phyloP scores from a whole-genome alignment of 805 yeast species.

The Brettanomyces custersianus region DNA sequence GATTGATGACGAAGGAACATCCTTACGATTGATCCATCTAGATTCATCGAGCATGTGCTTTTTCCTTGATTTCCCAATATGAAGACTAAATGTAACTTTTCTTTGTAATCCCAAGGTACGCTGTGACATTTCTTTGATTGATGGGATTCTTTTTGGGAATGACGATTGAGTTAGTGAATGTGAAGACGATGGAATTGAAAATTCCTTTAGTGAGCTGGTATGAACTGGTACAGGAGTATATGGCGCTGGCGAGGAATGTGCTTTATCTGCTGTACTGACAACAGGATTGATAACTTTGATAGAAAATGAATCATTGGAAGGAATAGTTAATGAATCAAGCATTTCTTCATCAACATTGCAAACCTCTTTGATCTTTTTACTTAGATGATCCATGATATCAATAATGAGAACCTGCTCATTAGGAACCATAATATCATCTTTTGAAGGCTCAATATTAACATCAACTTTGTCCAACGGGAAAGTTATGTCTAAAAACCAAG shows the following conservation, averaged over 20 bases:
- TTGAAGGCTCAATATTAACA: conserved; percentile 37
- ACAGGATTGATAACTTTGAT: background rate
- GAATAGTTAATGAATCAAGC: background rate
- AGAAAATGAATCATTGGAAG: background rate
- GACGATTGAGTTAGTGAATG: background rate
- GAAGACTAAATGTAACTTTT: background rate
- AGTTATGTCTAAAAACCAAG: conserved; percentile 28
- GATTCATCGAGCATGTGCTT: conserved; percentile 2
- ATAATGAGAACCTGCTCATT: conserved; percentile 15
- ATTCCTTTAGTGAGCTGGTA: too few relatives aligned
- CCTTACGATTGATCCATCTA: conserved; percentile 7
- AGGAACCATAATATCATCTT: conserved; percentile 29
- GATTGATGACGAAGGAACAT: conserved; percentile 5
- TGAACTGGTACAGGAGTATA: too few relatives aligned
- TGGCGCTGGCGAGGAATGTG: too few relatives aligned
- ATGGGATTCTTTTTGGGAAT: background rate
- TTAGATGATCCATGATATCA: conserved; percentile 4
- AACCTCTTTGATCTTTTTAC: background rate
- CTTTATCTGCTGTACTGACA: background rate
- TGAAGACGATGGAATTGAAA: background rate
- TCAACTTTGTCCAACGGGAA: conserved; percentile 21
- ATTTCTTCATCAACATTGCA: background rate
- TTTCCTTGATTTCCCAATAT: background rate
- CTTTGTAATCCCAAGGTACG: conserved; percentile 1
- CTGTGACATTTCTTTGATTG: conserved; percentile 5